These are phyloP conservation scores for Chamaenerion angustifolium DNA, from an alignment of 345 rosid genomes.

Conservation along the genomic window DNA sequence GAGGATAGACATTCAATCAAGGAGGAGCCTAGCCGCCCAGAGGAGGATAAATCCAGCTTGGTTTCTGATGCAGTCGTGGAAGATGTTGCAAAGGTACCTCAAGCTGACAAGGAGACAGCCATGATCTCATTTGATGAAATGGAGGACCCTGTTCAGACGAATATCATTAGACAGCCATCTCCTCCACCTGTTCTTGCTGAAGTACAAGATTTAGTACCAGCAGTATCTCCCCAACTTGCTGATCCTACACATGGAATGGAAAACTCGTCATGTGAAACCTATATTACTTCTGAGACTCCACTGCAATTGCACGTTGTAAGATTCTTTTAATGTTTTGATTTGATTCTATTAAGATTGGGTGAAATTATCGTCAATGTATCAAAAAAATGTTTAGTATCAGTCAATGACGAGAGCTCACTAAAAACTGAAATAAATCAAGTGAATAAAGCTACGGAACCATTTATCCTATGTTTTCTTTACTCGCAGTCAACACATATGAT, in stretches of 20 bases:
- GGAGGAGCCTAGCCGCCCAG: slow-evolving; percentile 18
- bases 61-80: slow-evolving; percentile 18
- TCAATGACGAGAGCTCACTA: too few species aligned
- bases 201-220: slow-evolving; percentile 66
- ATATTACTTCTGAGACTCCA: slow-evolving; percentile 53
- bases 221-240: slow-evolving; percentile 30
- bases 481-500: slow-evolving; percentile 80
- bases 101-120: slow-evolving; percentile 39
- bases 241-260: slow-evolving; percentile 35
- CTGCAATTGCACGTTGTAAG: slow-evolving; percentile 88
- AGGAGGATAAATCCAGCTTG: slow-evolving; percentile 28
- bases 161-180: slow-evolving; percentile 71
- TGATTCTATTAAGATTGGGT: background rate
- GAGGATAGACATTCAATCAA: slow-evolving; percentile 29
- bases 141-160: slow-evolving; percentile 30
- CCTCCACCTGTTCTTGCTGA: slow-evolving; percentile 92
- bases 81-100: slow-evolving; percentile 21
- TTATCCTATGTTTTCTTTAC: slow-evolving; percentile 7
- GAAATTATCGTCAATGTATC: too few species aligned
- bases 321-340: slow-evolving; percentile 8
- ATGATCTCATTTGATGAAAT: slow-evolving; percentile 87
- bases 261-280: slow-evolving; percentile 35
- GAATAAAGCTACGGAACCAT: too few species aligned
- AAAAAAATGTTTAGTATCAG: too few species aligned
- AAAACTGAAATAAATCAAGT: too few species aligned